Conservation (phyloP, 352 stramenopile species). For the Phytophthora constricta region DNA sequence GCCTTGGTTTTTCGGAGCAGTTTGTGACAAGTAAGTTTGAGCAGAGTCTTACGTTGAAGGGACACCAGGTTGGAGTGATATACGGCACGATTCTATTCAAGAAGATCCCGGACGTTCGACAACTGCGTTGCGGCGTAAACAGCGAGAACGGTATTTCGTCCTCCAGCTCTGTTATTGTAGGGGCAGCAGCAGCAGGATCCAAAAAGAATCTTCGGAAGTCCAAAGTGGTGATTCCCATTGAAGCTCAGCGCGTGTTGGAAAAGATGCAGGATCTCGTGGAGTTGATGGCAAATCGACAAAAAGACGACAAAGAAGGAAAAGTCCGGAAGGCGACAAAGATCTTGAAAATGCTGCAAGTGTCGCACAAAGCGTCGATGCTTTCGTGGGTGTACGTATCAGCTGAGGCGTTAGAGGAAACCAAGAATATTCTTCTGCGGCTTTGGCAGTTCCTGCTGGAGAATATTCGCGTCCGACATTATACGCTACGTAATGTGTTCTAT, state of each 20-base stretch:
- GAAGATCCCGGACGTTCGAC: conserved; percentile 87
- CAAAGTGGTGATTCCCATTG: conserved; percentile 84
- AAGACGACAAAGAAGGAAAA: conserved; percentile 91
- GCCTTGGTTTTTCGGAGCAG: conserved; percentile 67
- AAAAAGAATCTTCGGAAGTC: conserved; percentile 75
- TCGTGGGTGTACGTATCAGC: conserved; percentile 88
- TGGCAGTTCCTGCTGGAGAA: conserved; percentile 92
- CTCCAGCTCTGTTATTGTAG: conserved; percentile 88
- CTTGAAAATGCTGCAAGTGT: conserved; percentile 90
- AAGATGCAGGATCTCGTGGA: conserved; percentile 91
- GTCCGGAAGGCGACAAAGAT: conserved; percentile 92
- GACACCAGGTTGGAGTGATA: conserved; percentile 87
- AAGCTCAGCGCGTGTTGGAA: conserved; percentile 87
- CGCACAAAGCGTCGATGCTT: conserved; percentile 90
- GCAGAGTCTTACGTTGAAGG: conserved; percentile 87
- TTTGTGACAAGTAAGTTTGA: conserved; percentile 89
- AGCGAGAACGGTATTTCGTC: conserved; percentile 90
- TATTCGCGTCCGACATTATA: conserved; percentile 91
- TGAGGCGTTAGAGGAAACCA: conserved; percentile 87
- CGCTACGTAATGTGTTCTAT: conserved; percentile 90
- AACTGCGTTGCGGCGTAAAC: conserved; percentile 87
- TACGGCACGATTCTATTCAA: conserved; percentile 91
- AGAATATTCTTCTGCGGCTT: conserved; percentile 83
- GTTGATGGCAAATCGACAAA: conserved; percentile 87
- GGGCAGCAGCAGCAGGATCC: conserved; percentile 46